These are phyloP conservation scores for Musa itinerans DNA, from an alignment of 176 grass and related monocot genomes.

Conservation along the genomic window DNA sequence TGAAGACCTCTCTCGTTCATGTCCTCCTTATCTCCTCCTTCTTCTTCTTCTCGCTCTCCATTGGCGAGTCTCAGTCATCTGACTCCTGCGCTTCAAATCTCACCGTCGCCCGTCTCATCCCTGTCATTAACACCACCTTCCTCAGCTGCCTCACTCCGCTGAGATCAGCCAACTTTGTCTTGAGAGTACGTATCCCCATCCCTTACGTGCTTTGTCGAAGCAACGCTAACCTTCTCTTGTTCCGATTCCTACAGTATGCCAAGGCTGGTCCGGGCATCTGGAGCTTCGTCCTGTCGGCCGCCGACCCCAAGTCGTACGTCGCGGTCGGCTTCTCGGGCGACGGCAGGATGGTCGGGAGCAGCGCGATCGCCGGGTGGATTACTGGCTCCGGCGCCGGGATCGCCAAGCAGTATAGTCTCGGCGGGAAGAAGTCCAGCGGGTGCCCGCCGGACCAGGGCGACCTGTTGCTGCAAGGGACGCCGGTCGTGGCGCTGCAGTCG, in stretches of 20 bases:
- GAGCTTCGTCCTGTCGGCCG: constrained; percentile 87
- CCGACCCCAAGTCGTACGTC: constrained; percentile 55
- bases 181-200: background rate
- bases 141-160: background rate
- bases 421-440: constrained; percentile 31
- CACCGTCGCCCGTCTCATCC: background rate
- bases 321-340: constrained; percentile 67
- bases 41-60: background rate
- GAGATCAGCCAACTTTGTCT: background rate
- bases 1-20: background rate
- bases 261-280: constrained; percentile 55
- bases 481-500: constrained; percentile 23
- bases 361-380: constrained; percentile 62
- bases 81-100: constrained; percentile 9
- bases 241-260: constrained; percentile 39
- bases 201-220: no score
- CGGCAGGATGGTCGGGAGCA: constrained; percentile 85
- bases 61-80: background rate
- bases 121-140: constrained; percentile 5
- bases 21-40: background rate
- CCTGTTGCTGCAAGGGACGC: constrained; percentile 41
- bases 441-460: constrained; percentile 37
- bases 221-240: no score
- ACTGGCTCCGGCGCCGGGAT: constrained; percentile 27
- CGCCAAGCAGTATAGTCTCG: constrained; percentile 67